phyloP scores from a whole-genome alignment of 768 basidiomycete genomes.

The Termitomyces sp. region DNA sequence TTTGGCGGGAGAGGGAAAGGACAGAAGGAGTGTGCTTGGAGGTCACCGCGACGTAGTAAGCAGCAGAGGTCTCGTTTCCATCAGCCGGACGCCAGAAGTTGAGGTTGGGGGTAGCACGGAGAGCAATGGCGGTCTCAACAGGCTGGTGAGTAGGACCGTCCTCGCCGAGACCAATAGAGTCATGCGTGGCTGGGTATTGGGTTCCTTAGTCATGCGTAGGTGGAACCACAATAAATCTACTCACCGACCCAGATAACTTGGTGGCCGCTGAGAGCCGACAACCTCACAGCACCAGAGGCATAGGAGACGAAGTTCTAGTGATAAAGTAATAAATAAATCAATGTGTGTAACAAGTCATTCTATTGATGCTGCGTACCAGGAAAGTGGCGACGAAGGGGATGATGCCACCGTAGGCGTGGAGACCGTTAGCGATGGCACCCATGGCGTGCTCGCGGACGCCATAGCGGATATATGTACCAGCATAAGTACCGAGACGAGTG shows the following conservation, averaged over 20 bases:
- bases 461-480: slow-evolving; percentile 89
- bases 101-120: slow-evolving; percentile 88
- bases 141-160: slow-evolving; percentile 98
- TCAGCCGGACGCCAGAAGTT: slow-evolving; percentile 93
- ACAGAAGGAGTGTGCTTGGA: slow-evolving; percentile 78
- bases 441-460: slow-evolving; percentile 98
- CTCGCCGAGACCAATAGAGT: slow-evolving; percentile 89
- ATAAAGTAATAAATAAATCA: slow-evolving; percentile 6
- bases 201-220: background rate
- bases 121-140: slow-evolving; percentile 79
- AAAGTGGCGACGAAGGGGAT: slow-evolving; percentile 92
- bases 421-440: slow-evolving; percentile 93
- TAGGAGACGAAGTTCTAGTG: slow-evolving; percentile 87
- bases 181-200: slow-evolving; percentile 69
- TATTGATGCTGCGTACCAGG: slow-evolving; percentile 44
- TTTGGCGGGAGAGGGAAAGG: slow-evolving; percentile 80
- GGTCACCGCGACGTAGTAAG: slow-evolving; percentile 76
- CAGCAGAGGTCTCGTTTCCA: slow-evolving; percentile 95
- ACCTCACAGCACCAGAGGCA: slow-evolving; percentile 86
- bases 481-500: slow-evolving; percentile 78
- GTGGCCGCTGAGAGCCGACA: slow-evolving; percentile 84
- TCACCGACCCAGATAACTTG: slow-evolving; percentile 91
- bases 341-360: background rate
- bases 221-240: slow-evolving; percentile 21
- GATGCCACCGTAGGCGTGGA: slow-evolving; percentile 85